Base-by-base conservation (phyloP, 2,329 filamentous ascomycete species). In the Microdochium paspali region DNA sequence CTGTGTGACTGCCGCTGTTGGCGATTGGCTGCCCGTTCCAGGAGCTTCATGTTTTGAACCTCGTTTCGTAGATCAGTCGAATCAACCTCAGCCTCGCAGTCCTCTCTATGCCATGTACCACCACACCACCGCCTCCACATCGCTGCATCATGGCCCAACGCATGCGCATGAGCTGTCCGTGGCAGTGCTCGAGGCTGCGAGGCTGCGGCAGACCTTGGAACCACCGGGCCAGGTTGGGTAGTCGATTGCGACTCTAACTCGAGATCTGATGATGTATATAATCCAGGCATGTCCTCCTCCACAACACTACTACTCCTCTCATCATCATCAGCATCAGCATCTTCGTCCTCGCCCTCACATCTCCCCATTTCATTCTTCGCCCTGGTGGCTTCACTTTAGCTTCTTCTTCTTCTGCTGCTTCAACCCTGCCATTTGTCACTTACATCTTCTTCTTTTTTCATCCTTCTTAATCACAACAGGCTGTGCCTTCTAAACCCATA, bases 321-420 rank as follows among this genome's bases (percentile, higher is more conserved):
- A 52, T 44, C 44, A 50, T 43, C 44, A 48, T 32, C 10, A 45
- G 31, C 46, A 50, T 25, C 43, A 3, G 15, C 20, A 52, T 44
- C 46, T 51, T 44, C 25, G 44, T 47, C 39, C 50, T 24, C 48
- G 47, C 42, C 23, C 35, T 47, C 26, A 47, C 13, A 31, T 45
- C 44, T 42, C 47, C 49, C 51, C 21, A 24, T 45, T 49, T 49
- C 44, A 39, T 49, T 25, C 46, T 39, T 45, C 53, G 59, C 59
- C 60, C 60, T 24, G 60, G 60, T 49, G 60, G 60, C 59, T 21
- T 40, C 18, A n/a, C n/a, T 21, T 40, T 20, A 40, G 47, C 48
- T 51, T 50, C 15, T 15, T 43, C 44, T 44, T 47, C 31, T 46
- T 35, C 23, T 30, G 26, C 47, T 31, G 35, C 49, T 51, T 46